phyloP scores from a whole-genome alignment of 768 basidiomycete genomes.

The Trametes villosa region DNA sequence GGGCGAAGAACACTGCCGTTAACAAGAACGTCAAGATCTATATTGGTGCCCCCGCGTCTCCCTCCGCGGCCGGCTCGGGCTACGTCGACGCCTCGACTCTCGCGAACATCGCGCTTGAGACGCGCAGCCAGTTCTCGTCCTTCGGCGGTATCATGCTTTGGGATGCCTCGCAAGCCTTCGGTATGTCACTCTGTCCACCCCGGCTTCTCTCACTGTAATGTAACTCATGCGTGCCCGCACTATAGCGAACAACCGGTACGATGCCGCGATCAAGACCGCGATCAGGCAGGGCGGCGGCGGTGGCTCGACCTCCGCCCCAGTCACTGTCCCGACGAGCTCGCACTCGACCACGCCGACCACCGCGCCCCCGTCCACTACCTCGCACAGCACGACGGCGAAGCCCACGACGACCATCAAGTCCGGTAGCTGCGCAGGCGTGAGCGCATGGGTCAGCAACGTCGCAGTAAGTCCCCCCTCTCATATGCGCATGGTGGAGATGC shows the following conservation, averaged over 20 bases:
- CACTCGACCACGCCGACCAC: conserved; percentile 15
- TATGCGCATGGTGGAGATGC: neutral
- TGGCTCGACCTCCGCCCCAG: conserved; percentile 12
- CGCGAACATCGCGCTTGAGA: conserved; percentile 49
- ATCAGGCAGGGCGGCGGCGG: conserved; percentile 22
- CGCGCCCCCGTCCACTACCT: conserved; percentile 14
- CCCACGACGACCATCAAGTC: conserved; percentile 15
- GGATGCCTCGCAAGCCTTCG: conserved; percentile 38
- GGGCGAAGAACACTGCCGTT: conserved; percentile 61
- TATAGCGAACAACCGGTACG: conserved; percentile 34
- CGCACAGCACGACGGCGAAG: conserved; percentile 14
- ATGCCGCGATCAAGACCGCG: conserved; percentile 30
- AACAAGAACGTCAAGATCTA: conserved; percentile 68
- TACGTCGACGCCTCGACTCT: conserved; percentile 56
- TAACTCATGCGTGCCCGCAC: neutral
- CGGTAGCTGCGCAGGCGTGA: conserved; percentile 32
- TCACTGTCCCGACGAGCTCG: conserved; percentile 14
- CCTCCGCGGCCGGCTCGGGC: conserved; percentile 60
- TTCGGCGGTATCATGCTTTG: conserved; percentile 64
- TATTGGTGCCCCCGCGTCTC: conserved; percentile 66
- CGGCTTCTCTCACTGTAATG: conserved; percentile 8
- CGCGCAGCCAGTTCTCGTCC: conserved; percentile 61
- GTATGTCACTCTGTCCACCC: conserved; percentile 1
- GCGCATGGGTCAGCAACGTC: conserved; percentile 33
- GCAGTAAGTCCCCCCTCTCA: conserved; percentile 25